A percentile compares a stretch with the other conserved stretches of the same genome.
Conservation (phyloP, 2,329 filamentous ascomycete genomes). For the Reticulascus tulasneorum region DNA sequence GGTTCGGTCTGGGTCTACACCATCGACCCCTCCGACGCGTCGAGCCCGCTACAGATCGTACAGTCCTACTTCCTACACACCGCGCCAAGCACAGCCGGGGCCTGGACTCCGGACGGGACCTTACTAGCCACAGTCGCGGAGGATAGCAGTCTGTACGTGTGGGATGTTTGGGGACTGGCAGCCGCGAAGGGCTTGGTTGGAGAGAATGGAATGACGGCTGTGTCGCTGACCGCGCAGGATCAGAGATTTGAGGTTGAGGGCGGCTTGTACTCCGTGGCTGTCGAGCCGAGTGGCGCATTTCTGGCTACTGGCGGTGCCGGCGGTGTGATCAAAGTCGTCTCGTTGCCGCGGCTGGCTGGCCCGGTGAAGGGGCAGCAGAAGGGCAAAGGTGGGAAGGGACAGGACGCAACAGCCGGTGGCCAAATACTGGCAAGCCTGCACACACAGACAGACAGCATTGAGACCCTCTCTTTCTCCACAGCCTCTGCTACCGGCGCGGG, state of each 20-base stretch:
- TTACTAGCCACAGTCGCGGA: slow-evolving; percentile 86
- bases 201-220: slow-evolving; percentile 59
- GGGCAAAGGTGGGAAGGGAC: slow-evolving; percentile 18
- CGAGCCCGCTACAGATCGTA: slow-evolving; percentile 71
- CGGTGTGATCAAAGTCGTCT: slow-evolving; percentile 79
- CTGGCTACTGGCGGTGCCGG: slow-evolving; percentile 84
- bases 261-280: slow-evolving; percentile 81
- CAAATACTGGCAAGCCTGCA: slow-evolving; percentile 78
- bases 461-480: slow-evolving; percentile 63
- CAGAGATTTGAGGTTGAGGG: slow-evolving; percentile 90
- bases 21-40: slow-evolving; percentile 55
- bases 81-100: slow-evolving; percentile 77
- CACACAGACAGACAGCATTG: slow-evolving; percentile 71
- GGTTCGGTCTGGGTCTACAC: slow-evolving; percentile 95
- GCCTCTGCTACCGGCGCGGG: slow-evolving; percentile 33
- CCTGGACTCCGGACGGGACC: slow-evolving; percentile 85
- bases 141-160: slow-evolving; percentile 84
- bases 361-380: slow-evolving; percentile 18
- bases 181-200: slow-evolving; percentile 50
- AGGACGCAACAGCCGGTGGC: slow-evolving; percentile 40
- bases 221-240: slow-evolving; percentile 75
- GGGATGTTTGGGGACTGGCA: slow-evolving; percentile 82
- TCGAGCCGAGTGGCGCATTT: slow-evolving; percentile 75
- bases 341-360: slow-evolving; percentile 62
- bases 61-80: slow-evolving; percentile 93